Base-by-base conservation (phyloP, 169 alveolate genomes). In the Eimeria maxima region DNA sequence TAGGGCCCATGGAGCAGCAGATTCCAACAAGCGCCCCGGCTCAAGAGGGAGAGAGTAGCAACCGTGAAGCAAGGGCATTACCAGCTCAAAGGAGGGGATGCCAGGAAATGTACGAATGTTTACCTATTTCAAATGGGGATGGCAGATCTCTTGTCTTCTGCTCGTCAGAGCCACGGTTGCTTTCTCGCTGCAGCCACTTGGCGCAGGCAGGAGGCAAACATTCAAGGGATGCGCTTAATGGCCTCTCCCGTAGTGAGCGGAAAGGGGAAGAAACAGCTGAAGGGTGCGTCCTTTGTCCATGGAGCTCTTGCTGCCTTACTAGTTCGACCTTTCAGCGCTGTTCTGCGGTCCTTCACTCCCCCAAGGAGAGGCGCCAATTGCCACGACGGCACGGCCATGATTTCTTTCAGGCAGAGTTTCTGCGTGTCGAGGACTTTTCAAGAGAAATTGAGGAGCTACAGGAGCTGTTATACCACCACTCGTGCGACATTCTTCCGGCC, bases 231-330 rank as follows among this genome's bases (percentile, higher is more conserved):
- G 22, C 24, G 38, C 65, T 18, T 10, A 76, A 8, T 47, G 27
- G 65, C 42, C 33, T 22, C 47, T 20, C 60, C 5, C 44, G 44
- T 20, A 76, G 65, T 7, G 47, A 24, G 22, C 55, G 20, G 18
- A 38, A 14, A 6, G 24, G 87, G 44, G 44, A 76, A 18, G 38
- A 10, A n/a, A 10, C 18, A 42, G 42, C 27, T 76, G 87, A 16
- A 14, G 60, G 60, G 65, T 20, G 29, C 42, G 1, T 24, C 0
- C 8, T 20, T n/a, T 44, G 87, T 45, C 33, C 65, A 13, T 76
- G 87, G 87, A 76, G 87, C 65, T 44, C 44, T 13, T 42, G 55
- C 33, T 76, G 87, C 60, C 22, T 76, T 42, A 45, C 65, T 20
- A 42, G 22, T 20, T 44, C 87, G 65, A 45, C 27, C 42, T 22